Evolutionary conservation across 2,329 filamentous ascomycete species (phyloP).

Genomic region (Fusarium piperis): DNA sequence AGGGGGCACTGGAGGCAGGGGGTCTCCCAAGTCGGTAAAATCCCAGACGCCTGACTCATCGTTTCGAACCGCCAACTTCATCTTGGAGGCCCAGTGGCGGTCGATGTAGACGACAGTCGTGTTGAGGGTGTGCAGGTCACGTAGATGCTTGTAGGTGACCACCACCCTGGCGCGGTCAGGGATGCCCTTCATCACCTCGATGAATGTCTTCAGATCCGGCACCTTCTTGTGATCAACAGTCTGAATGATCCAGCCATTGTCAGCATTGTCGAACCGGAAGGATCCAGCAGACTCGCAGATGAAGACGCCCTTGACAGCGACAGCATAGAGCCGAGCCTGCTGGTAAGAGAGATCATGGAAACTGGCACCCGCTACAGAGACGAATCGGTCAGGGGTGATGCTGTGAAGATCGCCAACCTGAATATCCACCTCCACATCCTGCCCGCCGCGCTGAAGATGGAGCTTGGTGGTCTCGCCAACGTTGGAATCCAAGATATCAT

Average conservation of each 20-base stretch:
- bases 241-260: constrained; percentile 94
- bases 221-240: constrained; percentile 92
- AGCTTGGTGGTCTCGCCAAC: constrained; percentile 83
- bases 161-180: constrained; percentile 86
- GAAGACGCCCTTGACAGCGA: constrained; percentile 90
- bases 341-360: constrained; percentile 98
- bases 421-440: constrained; percentile 86
- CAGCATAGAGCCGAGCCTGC: constrained; percentile 93
- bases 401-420: constrained; percentile 88
- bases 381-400: constrained; percentile 96
- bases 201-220: constrained; percentile 86
- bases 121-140: constrained; percentile 93
- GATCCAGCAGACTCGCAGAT: constrained; percentile 95
- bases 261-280: constrained; percentile 90
- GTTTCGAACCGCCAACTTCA: constrained; percentile 91
- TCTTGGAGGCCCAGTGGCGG: constrained; percentile 94
- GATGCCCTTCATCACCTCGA: constrained; percentile 88
- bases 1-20: constrained; percentile 78
- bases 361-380: constrained; percentile 90
- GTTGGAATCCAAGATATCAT: constrained; percentile 89
- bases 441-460: constrained; percentile 86
- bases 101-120: constrained; percentile 94
- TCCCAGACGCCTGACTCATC: constrained; percentile 94
- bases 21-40: constrained; percentile 84
- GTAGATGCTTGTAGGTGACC: constrained; percentile 93